Percentiles rank a stretch among this genome's conserved stretches.
These are phyloP conservation scores for Gnaphalium uliginosum DNA, from an alignment of 129 eudicot species.

Conservation along the genomic window DNA sequence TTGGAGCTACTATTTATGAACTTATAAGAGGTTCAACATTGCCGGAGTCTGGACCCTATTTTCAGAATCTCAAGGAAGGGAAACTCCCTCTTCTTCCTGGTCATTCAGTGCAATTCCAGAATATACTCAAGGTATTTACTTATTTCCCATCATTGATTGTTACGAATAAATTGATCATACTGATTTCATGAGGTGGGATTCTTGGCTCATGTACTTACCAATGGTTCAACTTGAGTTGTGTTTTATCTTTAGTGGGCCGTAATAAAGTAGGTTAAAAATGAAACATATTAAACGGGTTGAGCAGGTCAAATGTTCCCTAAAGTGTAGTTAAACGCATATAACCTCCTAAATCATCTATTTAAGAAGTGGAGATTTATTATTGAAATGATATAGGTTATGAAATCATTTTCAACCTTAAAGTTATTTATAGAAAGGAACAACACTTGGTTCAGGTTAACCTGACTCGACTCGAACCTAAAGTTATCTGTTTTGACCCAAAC, in stretches of 20 bases:
- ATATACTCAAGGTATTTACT: conserved; percentile 62
- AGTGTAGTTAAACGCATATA: background rate
- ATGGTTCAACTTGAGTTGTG: background rate
- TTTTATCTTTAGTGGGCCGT: background rate
- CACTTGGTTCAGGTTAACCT: background rate
- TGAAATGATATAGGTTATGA: background rate
- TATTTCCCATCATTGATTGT: background rate
- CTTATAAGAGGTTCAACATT: conserved; percentile 66
- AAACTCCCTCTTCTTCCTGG: conserved; percentile 89
- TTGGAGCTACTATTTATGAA: conserved; percentile 84
- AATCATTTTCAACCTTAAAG: background rate
- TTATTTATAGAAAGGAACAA: background rate
- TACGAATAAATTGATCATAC: background rate
- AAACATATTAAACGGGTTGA: background rate
- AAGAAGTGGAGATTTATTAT: background rate
- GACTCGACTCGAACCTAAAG: background rate
- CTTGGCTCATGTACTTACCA: background rate
- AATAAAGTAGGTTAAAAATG: background rate
- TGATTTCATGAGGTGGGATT: background rate
- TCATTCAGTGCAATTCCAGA: conserved; percentile 75
- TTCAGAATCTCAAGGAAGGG: conserved; percentile 67
- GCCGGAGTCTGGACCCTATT: conserved; percentile 70
- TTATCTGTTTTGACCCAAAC: background rate
- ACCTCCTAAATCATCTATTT: background rate
- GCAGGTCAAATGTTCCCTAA: background rate